Evolutionary conservation across 2,329 filamentous ascomycete species (phyloP).

Genomic region (Colletotrichum nymphaeae): DNA sequence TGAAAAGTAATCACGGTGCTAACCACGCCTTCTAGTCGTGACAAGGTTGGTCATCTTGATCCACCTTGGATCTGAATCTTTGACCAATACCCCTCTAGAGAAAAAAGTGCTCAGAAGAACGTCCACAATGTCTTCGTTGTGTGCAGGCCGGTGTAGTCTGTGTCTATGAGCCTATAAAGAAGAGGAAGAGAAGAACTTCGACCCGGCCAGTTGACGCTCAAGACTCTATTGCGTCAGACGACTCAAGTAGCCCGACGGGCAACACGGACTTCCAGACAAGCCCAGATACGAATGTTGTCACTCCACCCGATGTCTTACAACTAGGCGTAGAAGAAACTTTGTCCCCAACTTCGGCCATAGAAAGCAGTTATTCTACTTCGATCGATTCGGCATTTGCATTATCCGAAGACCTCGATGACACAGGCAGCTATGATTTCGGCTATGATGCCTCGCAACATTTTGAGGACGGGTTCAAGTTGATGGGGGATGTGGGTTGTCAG

Average conservation of each 20-base stretch:
- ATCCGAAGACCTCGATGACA: constrained; percentile 10
- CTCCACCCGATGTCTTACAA: constrained; percentile 15
- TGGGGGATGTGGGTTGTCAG: constrained; percentile 2
- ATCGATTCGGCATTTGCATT: constrained; percentile 9
- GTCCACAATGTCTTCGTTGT: constrained; percentile 33
- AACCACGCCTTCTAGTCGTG: constrained; percentile 27
- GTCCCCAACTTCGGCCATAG: constrained; percentile 2
- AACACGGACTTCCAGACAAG: constrained; percentile 18
- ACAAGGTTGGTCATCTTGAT: constrained; percentile 26
- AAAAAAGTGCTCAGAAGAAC: constrained; percentile 37
- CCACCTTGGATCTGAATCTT: not conserved
- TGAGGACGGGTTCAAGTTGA: constrained; percentile 8
- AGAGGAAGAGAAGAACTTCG: constrained; percentile 32
- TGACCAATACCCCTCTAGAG: constrained; percentile 16
- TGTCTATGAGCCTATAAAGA: constrained; percentile 36
- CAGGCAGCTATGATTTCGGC: not conserved
- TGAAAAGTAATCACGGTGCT: not conserved
- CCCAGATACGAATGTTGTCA: constrained; percentile 20
- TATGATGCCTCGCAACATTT: not conserved
- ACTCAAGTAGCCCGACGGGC: constrained; percentile 16
- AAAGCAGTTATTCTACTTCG: constrained; percentile 2
- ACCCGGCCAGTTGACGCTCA: not conserved
- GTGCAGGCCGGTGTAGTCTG: constrained; percentile 32
- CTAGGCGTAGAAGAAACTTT: not conserved
- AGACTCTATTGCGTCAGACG: constrained; percentile 9